Base-by-base conservation (phyloP, 2,329 filamentous ascomycete species). In the Scytalidium sp. region DNA sequence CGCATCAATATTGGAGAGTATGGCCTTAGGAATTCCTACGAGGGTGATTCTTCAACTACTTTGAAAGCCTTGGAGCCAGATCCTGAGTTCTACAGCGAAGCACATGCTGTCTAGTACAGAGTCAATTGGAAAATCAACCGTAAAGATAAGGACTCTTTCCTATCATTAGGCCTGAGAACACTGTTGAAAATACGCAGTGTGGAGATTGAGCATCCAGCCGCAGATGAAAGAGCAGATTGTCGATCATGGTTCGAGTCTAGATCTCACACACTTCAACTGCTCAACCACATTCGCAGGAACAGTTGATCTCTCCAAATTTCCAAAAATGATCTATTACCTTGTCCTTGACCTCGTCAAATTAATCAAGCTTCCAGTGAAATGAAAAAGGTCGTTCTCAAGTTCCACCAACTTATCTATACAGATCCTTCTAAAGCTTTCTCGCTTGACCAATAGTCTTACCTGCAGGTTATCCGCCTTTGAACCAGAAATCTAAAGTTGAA, bases 31-130 rank as follows among this genome's bases (percentile, higher is more conserved):
- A 7, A 4, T 43, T 19, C 17, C 6, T 20, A 11, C 7, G 7
- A 21, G 15, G 21, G 21, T 19, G 20, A 19, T 3, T 5, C 40
- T 11, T 9, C 41, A 42, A 17, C 21, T 19, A 25, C 47, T 6
- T 36, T 50, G 27, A 27, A 29, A 47, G 44, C 49, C 21, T 25
- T 50, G 22, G 25, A 41, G n/a, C 44, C 41, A 19, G 49, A 50
- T 17, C 4, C 43, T 3, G 17, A 39, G 11, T 20, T 47, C 17
- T 50, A 50, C 41, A 10, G 21, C 19, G 48, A 50, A n/a, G 48
- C 44, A 13, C 25, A 7, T 27, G 25, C 25, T 27, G 25, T 27
- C 25, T 27, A 13, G 7, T 27, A 13, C 25, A 7, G 25, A 27
- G 25, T 27, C 7, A 27, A 27, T 27, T 7, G 7, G 13, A 7